Base-by-base conservation (phyloP, 306 rosid genomes). In the Malus sieversii region DNA sequence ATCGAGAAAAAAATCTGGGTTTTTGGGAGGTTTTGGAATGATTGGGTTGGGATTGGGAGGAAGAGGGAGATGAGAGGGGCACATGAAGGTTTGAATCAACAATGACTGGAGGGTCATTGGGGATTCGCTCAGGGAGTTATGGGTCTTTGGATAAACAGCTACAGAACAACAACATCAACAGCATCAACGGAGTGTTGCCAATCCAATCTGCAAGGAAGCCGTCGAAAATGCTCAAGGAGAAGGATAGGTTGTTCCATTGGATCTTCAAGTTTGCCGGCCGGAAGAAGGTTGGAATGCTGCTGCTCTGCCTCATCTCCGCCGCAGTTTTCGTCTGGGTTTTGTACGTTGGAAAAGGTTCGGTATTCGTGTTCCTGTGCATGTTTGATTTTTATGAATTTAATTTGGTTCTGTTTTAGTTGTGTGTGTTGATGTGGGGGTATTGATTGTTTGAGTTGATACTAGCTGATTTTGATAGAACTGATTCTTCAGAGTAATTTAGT, bases 31-130 rank as follows among this genome's bases (percentile, higher is more conserved):
- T 48, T 60, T 60, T 66, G 53, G 75, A 66, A 82, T 73, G 87
- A 81, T 78, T 69, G 85, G 80, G 75, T 77, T 78, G 75, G 78
- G 80, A 48, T 48, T 48, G 19, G 55, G 55, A 48, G 55, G 55
- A 46, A 5, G 53, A 76, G 77, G 80, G 89, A 81, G 81, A 85
- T 91, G 92, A 89, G 87, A 84, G 77, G 83, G 30, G 84, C 35
- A 30, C 68, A 77, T 75, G 83, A 75, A 72, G 76, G 80, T 79
- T 81, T 70, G 78, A 85, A 77, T 85, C 79, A 65, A 91, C 88
- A 87, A 93, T 93, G 98, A 88, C 80, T 83, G 89, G 88, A 76
- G 96, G 92, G 82, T 88, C 92, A 82, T 87, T 90, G 92, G 96
- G 96, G 32, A 87, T 93, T 86, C 96, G 98, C 68, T 82, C 93